These are phyloP conservation scores for Ziziphus jujuba DNA, from an alignment of 306 rosid species.

Conservation along the genomic window DNA sequence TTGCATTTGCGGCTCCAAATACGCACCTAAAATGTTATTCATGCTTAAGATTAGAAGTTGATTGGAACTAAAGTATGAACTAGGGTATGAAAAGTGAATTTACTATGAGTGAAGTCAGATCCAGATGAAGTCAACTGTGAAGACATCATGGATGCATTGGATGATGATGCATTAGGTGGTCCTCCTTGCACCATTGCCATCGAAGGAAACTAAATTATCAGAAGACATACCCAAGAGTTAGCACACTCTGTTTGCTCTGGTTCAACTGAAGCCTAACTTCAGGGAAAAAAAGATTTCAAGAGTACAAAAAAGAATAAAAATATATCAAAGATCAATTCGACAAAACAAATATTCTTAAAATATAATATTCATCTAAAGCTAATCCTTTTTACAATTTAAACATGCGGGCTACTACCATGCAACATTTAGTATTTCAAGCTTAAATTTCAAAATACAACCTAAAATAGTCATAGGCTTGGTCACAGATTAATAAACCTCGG, in stretches of 20 bases:
- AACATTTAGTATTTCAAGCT: no score
- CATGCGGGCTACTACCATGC: no score
- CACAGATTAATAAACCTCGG: no score
- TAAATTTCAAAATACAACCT: no score
- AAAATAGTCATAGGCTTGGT: no score
- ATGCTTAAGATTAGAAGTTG: constrained; percentile 1
- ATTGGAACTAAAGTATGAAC: neutral
- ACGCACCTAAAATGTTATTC: constrained; percentile 46
- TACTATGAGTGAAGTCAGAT: constrained; percentile 44
- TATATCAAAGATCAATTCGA: neutral
- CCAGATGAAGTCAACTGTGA: constrained; percentile 28
- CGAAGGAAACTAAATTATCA: constrained; percentile 44
- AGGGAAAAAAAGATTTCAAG: constrained; percentile 6
- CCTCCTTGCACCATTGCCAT: constrained; percentile 38
- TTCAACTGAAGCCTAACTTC: constrained; percentile 1
- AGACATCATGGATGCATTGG: constrained; percentile 33
- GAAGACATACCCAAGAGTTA: constrained; percentile 10
- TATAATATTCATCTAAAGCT: neutral
- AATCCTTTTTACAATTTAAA: neutral
- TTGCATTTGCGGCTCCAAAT: constrained; percentile 45
- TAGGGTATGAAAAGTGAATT: constrained; percentile 21
- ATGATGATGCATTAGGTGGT: constrained; percentile 30
- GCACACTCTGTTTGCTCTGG: neutral
- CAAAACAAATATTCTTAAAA: neutral
- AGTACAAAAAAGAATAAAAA: neutral